Percentiles rank a stretch among this genome's conserved stretches.
phyloP scores from a whole-genome alignment of 768 basidiomycete genomes.

The Russula griseocarnosa region DNA sequence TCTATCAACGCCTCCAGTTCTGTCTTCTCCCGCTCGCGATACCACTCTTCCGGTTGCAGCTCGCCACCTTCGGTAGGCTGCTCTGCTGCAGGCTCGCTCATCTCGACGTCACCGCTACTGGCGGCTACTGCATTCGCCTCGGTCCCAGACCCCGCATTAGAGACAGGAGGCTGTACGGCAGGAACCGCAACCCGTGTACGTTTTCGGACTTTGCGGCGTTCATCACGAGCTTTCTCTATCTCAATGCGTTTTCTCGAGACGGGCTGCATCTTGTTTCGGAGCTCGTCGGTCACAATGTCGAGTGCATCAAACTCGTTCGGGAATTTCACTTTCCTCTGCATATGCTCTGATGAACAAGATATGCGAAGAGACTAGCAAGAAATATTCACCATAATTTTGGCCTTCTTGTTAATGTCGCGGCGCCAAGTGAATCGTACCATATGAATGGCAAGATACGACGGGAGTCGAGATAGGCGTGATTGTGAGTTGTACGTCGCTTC shows the following conservation, averaged over 20 bases:
- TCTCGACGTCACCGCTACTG: slow-evolving; percentile 45
- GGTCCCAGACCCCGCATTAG: not conserved
- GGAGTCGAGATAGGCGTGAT: slow-evolving; percentile 78
- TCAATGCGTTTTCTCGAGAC: slow-evolving; percentile 70
- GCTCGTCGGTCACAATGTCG: slow-evolving; percentile 76
- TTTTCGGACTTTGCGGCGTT: slow-evolving; percentile 78
- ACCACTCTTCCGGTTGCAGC: slow-evolving; percentile 61
- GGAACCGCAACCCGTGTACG: slow-evolving; percentile 52
- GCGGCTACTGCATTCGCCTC: slow-evolving; percentile 11
- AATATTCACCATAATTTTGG: slow-evolving; percentile 84
- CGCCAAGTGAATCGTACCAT: slow-evolving; percentile 98
- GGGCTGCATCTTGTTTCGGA: slow-evolving; percentile 66
- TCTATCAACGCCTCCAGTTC: slow-evolving; percentile 65
- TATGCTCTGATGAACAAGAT: not conserved
- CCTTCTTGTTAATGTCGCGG: slow-evolving; percentile 83
- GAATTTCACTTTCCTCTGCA: slow-evolving; percentile 87
- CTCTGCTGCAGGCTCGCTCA: slow-evolving; percentile 38
- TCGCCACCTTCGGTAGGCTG: slow-evolving; percentile 38
- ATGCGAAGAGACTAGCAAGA: not conserved
- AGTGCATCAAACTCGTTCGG: slow-evolving; percentile 81
- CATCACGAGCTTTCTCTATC: slow-evolving; percentile 76
- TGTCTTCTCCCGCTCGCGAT: slow-evolving; percentile 58
- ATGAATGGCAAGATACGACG: slow-evolving; percentile 81
- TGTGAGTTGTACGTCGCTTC: slow-evolving; percentile 78
- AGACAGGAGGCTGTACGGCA: slow-evolving; percentile 30